These are phyloP conservation scores for Candolleomyces eurysporus DNA, from an alignment of 768 basidiomycete genomes.

Conservation along the genomic window DNA sequence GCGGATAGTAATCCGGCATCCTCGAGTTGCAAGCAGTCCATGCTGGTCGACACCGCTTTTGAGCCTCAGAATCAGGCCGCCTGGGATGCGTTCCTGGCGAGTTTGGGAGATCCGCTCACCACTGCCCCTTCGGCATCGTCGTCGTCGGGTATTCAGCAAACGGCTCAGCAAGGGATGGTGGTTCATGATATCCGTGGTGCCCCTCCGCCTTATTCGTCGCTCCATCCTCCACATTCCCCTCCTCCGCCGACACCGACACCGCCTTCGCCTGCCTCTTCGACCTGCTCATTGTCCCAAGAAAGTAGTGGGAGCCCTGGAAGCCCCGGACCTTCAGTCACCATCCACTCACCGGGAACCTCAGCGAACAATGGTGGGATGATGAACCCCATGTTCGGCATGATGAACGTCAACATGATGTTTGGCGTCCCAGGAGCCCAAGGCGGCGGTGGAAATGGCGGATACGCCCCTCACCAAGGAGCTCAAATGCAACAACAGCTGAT, in stretches of 20 bases:
- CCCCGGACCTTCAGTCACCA: neutral
- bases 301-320: neutral
- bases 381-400: constrained; percentile 11
- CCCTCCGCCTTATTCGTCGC: neutral
- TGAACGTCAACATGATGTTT: constrained; percentile 14
- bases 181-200: neutral
- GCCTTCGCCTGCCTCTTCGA: constrained; percentile 2
- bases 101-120: neutral
- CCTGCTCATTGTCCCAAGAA: constrained; percentile 1
- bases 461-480: neutral
- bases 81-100: constrained; percentile 11
- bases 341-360: constrained; percentile 1
- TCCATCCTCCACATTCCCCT: neutral
- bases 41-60: constrained; percentile 2
- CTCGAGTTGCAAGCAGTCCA: neutral
- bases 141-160: neutral
- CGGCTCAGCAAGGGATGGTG: neutral
- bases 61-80: constrained; percentile 8
- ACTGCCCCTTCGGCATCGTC: neutral
- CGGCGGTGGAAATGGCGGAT: neutral
- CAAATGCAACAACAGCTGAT: neutral
- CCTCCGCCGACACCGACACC: constrained; percentile 2
- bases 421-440: neutral
- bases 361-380: neutral
- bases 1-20: neutral